Conservation (phyloP, 352 stramenopile genomes). For the Pythium graminicola region DNA sequence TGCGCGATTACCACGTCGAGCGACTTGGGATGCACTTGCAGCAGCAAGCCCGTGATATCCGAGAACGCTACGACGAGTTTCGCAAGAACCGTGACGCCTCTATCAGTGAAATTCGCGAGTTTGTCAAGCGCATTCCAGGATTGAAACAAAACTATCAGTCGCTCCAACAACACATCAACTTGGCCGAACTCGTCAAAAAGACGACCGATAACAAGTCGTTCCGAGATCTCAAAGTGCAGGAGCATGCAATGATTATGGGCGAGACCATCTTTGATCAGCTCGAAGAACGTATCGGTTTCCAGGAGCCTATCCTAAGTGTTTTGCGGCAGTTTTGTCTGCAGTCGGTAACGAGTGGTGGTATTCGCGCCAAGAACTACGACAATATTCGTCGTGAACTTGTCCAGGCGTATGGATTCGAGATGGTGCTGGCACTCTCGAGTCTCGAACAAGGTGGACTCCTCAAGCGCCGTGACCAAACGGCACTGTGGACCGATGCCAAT, state of each 20-base stretch:
- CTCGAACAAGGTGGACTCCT: conserved; percentile 93
- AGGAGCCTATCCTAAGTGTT: conserved; percentile 88
- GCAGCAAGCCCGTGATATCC: conserved; percentile 93
- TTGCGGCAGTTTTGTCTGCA: conserved; percentile 93
- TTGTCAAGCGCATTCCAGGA: conserved; percentile 96
- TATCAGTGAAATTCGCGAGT: conserved; percentile 97
- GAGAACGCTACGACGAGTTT: conserved; percentile 93
- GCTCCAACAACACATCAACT: conserved; percentile 96
- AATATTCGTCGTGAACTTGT: conserved; percentile 90
- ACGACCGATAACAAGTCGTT: conserved; percentile 92
- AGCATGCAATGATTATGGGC: conserved; percentile 94
- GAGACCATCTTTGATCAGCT: conserved; percentile 93
- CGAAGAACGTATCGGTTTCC: conserved; percentile 92
- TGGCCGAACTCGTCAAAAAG: conserved; percentile 94
- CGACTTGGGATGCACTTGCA: conserved; percentile 94
- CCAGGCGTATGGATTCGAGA: conserved; percentile 97
- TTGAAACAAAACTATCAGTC: conserved; percentile 92
- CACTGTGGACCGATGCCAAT: conserved; percentile 71
- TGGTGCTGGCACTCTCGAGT: conserved; percentile 89
- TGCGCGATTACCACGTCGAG: conserved; percentile 96
- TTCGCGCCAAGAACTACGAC: conserved; percentile 94
- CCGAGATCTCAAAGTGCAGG: conserved; percentile 91
- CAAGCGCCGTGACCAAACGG: conserved; percentile 71
- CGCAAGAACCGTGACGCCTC: conserved; percentile 94
- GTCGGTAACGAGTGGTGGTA: conserved; percentile 88